These are phyloP conservation scores for Paramyrothecium sp. DNA, from an alignment of 2,329 filamentous ascomycete genomes.

Conservation along the genomic window DNA sequence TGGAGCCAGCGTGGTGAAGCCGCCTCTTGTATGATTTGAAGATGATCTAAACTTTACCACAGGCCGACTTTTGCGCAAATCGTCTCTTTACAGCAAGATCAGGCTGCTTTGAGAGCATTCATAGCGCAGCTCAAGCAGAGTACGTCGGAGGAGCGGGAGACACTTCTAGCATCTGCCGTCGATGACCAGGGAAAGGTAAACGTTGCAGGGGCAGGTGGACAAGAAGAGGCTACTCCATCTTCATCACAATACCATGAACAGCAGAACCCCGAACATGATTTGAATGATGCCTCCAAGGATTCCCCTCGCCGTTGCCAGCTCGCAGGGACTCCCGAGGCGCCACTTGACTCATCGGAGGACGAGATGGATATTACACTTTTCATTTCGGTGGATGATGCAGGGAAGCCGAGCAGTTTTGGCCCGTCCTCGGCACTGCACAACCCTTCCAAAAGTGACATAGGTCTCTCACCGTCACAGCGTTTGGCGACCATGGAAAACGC, in stretches of 20 bases:
- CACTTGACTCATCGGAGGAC: neutral
- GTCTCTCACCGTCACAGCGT: neutral
- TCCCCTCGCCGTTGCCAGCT: no score
- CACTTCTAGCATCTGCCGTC: conserved; percentile 1
- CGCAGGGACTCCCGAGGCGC: no score
- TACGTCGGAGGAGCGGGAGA: neutral
- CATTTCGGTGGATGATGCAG: conserved; percentile 1
- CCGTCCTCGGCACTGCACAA: conserved; percentile 4
- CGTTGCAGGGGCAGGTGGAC: neutral
- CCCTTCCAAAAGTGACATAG: neutral
- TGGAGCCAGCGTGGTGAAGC: no score
- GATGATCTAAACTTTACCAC: no score
- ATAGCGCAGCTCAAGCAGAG: neutral
- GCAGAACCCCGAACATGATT: neutral
- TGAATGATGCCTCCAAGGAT: no score
- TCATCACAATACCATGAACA: neutral
- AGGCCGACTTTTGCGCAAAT: conserved; percentile 1
- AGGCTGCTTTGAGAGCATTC: neutral
- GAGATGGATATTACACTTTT: conserved; percentile 3
- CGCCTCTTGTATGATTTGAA: no score
- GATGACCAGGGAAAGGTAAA: neutral
- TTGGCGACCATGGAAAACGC: neutral
- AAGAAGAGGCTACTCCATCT: neutral
- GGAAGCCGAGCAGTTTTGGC: conserved; percentile 1
- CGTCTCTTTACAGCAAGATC: neutral